Percentiles rank a stretch among this genome's conserved stretches.
Conservation (phyloP, 129 eudicot species). For the Ambrosia trifida region DNA sequence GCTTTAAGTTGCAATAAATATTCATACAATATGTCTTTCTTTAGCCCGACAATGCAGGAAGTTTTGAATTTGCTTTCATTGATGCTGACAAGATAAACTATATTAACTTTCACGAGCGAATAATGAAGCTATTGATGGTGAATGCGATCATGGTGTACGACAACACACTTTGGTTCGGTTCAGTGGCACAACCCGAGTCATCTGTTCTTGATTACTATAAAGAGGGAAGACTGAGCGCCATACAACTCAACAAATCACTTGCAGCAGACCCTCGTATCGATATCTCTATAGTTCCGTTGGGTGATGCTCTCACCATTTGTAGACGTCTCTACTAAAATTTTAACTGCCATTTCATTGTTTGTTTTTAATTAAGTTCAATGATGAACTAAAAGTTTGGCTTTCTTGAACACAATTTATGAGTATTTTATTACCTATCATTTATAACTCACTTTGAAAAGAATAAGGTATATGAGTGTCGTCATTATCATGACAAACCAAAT, state of each 20-base stretch:
- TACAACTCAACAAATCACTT: slow-evolving; percentile 33
- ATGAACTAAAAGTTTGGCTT: background rate
- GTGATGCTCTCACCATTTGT: slow-evolving; percentile 57
- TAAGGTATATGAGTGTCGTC: too few species aligned
- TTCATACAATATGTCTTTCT: background rate
- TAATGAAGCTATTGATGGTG: slow-evolving; percentile 50
- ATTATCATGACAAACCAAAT: too few species aligned
- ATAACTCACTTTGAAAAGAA: background rate
- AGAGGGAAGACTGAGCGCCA: background rate
- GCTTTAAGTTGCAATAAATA: background rate
- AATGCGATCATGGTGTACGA: slow-evolving; percentile 61
- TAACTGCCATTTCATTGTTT: background rate
- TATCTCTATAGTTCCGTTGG: slow-evolving; percentile 35
- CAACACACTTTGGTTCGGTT: slow-evolving; percentile 57
- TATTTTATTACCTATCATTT: background rate
- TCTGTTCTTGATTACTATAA: background rate
- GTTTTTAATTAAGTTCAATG: background rate
- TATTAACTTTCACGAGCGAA: slow-evolving; percentile 50
- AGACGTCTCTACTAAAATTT: slow-evolving; percentile 37
- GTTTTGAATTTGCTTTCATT: slow-evolving; percentile 62
- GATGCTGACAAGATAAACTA: slow-evolving; percentile 64
- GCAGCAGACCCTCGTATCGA: slow-evolving; percentile 54
- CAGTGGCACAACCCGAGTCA: slow-evolving; percentile 43
- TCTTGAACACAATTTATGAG: background rate
- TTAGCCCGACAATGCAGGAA: slow-evolving; percentile 49